Conservation (phyloP, 148 eudicot species). For the Oxyria digyna region DNA sequence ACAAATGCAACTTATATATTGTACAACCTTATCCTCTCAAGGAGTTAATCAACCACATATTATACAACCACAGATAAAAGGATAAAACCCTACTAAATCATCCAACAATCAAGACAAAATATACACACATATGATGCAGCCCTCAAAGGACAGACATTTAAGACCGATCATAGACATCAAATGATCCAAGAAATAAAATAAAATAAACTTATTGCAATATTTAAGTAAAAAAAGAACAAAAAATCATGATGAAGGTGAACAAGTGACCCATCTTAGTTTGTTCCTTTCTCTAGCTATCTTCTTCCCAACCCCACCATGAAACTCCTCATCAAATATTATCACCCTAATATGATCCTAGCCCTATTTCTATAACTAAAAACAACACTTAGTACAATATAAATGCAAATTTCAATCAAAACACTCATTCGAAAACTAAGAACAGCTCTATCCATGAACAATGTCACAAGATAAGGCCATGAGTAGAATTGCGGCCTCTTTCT, state of each 20-base stretch:
- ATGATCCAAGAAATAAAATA: background rate
- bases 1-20: background rate
- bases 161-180: background rate
- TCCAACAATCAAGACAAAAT: background rate
- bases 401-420: background rate
- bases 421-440: background rate
- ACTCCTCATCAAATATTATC: background rate
- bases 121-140: background rate
- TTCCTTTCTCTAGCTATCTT: background rate
- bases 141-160: background rate
- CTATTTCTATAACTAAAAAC: conserved; percentile 2
- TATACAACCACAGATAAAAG: background rate
- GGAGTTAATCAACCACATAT: background rate
- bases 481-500: conserved; percentile 67
- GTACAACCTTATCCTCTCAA: conserved; percentile 5
- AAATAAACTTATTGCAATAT: background rate
- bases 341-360: background rate
- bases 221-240: conserved; percentile 1
- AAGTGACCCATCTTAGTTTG: conserved; percentile 4
- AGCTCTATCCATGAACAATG: conserved; percentile 31
- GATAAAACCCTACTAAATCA: background rate
- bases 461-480: conserved; percentile 72
- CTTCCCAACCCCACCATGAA: background rate
- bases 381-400: background rate
- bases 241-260: conserved; percentile 3